Base-by-base conservation (phyloP, 1,284 basidiomycete species). In the Heliocybe sulcata region DNA sequence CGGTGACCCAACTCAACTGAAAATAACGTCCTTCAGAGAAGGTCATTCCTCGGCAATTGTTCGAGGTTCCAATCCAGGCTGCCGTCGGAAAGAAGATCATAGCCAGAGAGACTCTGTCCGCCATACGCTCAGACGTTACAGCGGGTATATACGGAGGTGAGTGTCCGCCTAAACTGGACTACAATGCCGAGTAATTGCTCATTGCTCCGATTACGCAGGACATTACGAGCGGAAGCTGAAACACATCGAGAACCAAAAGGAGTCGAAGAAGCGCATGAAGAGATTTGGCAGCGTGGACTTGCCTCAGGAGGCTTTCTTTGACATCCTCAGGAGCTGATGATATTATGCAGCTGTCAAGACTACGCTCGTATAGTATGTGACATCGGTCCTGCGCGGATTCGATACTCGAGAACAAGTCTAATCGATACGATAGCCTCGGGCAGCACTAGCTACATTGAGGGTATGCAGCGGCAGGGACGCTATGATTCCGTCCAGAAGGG, bases 191-290 rank as follows among this genome's bases (percentile, higher is more conserved):
- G 31, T 50, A 51, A 54, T 54, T 27, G 22, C 53, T 59, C 56
- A 60, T 49, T 51, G 48, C 42, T 53, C 49, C 25, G 26, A 48
- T 38, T 52, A 45, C 45, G 48, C 56, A 86, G 87, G 88, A 16
- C 90, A 94, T 68, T 91, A 92, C 62, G 92, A 94, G 69, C 87
- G 92, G 56, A 94, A 95, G 70, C 80, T 94, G 76, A 95, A 97
- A 72, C 90, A 93, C 62, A 79, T 97, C 22, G 83, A 92, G 65
- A 93, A 93, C 67, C 94, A 97, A 69, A 96, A 95, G 72, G 92
- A 92, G 67, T 87, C 91, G 52, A 96, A 96, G 72, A 83, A 84
- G 57, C 77, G 79, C 56, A 87, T 97, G 80, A 95, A 94, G 72
- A 81, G 79, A 57, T 75, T 94, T 45, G 92, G 92, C n/a, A 85